Base-by-base conservation (phyloP, 257 asterid species). In the Solanum megistacrolobum region DNA sequence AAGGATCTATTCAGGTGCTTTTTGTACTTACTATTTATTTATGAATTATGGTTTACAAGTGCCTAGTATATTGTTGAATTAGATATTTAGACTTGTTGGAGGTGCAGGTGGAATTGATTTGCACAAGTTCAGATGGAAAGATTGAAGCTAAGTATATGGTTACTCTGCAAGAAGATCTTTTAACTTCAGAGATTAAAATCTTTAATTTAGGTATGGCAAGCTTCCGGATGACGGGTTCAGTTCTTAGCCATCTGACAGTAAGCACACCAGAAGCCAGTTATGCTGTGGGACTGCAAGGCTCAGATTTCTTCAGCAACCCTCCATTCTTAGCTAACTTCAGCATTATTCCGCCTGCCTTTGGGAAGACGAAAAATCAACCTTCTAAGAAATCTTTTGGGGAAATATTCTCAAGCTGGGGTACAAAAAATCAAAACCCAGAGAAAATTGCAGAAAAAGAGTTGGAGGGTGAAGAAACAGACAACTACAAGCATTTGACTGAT, bases 211-310 rank as follows among this genome's bases (percentile, higher is more conserved):
- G 89, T 83, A 58, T 85, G 60, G 86, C 91, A 41, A 83, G 95
- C 32, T 75, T 94, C 39, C 87, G 32, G 13, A 66, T 96, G 32
- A 38, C 16, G 87, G 99, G 99, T 23, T 93, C 93, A 11, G 29
- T 93, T 87, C 69, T 94, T 9, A 94, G 98, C 87, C 98, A 95
- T 89, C 91, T 94, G 32, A 86, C 93, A 1, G 93, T 92, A 65
- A 96, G 99, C 92, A 96, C 98, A 13, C 98, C 98, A 4, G 98
- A 94, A 66, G 98, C 98, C 76, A 91, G 93, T 27, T 94, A 92
- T 48, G 96, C 97, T 9, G 35, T 93, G 46, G 99, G 99, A 78
- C 84, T 94, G 43, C 89, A 93, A 88, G 94, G 95, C 46, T 95
- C 98, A 11, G 96, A 94, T 88, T 96, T 92, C 91, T 91, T 88